phyloP scores from a whole-genome alignment of 306 rosid species.

The Cicer pinnatifidum region DNA sequence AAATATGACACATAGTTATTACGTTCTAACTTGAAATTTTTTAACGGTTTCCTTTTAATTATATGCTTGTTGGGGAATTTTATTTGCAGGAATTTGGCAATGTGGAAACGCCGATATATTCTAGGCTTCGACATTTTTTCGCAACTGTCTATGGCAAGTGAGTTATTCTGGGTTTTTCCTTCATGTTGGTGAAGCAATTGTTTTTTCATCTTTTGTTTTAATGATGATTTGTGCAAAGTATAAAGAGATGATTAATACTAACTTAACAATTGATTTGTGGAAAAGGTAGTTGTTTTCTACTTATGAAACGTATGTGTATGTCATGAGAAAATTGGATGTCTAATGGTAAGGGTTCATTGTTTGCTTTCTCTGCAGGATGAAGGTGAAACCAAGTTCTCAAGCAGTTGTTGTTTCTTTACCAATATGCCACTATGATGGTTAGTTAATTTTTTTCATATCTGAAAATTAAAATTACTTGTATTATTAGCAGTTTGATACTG shows the following conservation, averaged over 20 bases:
- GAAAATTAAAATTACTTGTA: conserved; percentile 16
- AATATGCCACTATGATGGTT: conserved; percentile 87
- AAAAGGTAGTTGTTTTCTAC: conserved; percentile 15
- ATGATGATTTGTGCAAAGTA: neutral
- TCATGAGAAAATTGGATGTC: conserved; percentile 10
- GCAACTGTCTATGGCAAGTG: conserved; percentile 78
- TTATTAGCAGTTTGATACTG: neutral
- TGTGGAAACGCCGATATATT: conserved; percentile 79
- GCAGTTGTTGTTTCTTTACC: conserved; percentile 81
- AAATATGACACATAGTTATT: neutral
- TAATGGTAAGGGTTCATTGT: conserved; percentile 32
- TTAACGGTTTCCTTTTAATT: neutral
- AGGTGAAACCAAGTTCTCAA: conserved; percentile 67
- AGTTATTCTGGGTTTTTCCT: conserved; percentile 10
- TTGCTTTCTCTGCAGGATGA: conserved; percentile 68
- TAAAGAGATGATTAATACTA: neutral
- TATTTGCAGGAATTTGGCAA: conserved; percentile 85
- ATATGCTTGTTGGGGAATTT: conserved; percentile 12
- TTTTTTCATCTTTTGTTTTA: neutral
- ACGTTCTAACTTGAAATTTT: neutral
- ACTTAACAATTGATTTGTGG: neutral
- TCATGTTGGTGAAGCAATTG: neutral
- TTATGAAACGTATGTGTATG: neutral
- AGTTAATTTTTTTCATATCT: conserved; percentile 38
- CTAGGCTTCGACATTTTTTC: conserved; percentile 75